Percentiles rank a stretch among this genome's conserved stretches.
Evolutionary conservation across 495 filamentous ascomycete species (phyloP).

Genomic region (Talaromyces borbonicus): DNA sequence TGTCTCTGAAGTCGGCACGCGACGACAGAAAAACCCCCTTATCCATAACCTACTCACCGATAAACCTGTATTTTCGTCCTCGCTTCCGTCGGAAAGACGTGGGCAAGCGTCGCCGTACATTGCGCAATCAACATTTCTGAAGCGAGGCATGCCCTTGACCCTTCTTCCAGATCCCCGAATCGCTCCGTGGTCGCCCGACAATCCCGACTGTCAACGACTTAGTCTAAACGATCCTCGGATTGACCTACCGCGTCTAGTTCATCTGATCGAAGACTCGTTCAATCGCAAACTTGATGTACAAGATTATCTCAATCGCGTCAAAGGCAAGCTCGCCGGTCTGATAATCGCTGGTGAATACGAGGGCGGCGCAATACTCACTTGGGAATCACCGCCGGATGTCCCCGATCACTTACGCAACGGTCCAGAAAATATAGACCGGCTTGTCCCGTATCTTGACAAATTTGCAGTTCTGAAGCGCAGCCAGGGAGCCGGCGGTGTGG

Average conservation of each 20-base stretch:
- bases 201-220: constrained; percentile 39
- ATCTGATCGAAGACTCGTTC: constrained; percentile 94
- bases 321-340: constrained; percentile 70
- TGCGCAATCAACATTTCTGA: constrained; percentile 67
- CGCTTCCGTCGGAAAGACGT: constrained; percentile 61
- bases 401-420: constrained; percentile 36
- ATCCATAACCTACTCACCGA: constrained; percentile 97
- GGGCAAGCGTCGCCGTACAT: constrained; percentile 21
- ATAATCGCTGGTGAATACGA: constrained; percentile 97
- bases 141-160: constrained; percentile 80
- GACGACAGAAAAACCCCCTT: constrained; percentile 75
- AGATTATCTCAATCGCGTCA: constrained; percentile 70
- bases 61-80: constrained; percentile 84
- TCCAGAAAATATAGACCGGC: constrained; percentile 37
- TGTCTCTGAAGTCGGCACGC: constrained; percentile 58
- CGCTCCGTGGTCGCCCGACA: constrained; percentile 56
- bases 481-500: constrained; percentile 86
- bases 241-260: constrained; percentile 69
- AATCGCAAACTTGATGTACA: constrained; percentile 70
- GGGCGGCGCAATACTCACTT: constrained; percentile 88
- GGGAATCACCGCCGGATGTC: constrained; percentile 67
- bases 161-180: constrained; percentile 63
- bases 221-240: constrained; percentile 68
- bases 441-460: constrained; percentile 95
- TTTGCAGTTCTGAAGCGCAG: constrained; percentile 85